A percentile compares a stretch with the other conserved stretches of the same genome.
These are phyloP conservation scores for Microdochium nivale DNA, from an alignment of 2,329 filamentous ascomycete genomes.

Conservation along the genomic window DNA sequence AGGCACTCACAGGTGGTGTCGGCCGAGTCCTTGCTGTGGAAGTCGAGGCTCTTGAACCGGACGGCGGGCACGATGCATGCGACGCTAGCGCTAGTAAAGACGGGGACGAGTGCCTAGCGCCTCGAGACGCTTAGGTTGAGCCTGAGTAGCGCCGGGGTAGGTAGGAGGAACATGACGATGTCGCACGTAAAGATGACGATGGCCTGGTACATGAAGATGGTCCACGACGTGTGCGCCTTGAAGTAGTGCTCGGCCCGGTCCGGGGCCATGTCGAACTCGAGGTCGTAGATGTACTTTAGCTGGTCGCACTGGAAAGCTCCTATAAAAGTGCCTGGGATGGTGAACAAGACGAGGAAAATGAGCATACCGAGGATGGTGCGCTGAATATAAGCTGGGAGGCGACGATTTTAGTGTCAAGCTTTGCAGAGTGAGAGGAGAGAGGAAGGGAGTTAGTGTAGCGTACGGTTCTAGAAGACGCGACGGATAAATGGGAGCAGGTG, in stretches of 20 bases:
- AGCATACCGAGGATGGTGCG: slow-evolving; percentile 3
- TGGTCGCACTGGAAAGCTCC: slow-evolving; percentile 6
- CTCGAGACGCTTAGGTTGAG: slow-evolving; percentile 3
- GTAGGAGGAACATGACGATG: slow-evolving; percentile 5
- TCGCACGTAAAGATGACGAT: slow-evolving; percentile 3
- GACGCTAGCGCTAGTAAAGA: slow-evolving; percentile 4
- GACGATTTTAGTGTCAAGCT: not conserved
- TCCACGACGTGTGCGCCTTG: slow-evolving; percentile 1
- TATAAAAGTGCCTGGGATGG: slow-evolving; percentile 4
- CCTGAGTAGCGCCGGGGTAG: slow-evolving; percentile 2
- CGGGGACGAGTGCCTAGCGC: slow-evolving; percentile 1
- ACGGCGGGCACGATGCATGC: slow-evolving; percentile 7
- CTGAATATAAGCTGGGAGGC: slow-evolving; percentile 3
- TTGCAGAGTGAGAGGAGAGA: not conserved
- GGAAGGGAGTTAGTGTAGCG: not conserved
- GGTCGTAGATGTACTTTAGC: slow-evolving; percentile 6
- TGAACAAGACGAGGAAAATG: slow-evolving; percentile 5
- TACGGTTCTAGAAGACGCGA: slow-evolving; percentile 4
- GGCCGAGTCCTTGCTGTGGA: slow-evolving; percentile 3
- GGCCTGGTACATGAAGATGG: slow-evolving; percentile 6
- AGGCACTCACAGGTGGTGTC: slow-evolving; percentile 6
- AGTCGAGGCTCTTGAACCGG: slow-evolving; percentile 3
- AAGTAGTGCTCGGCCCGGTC: slow-evolving; percentile 5
- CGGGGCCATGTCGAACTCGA: slow-evolving; percentile 4
- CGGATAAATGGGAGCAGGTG: slow-evolving; percentile 4